Evolutionary conservation across 148 eudicot species (phyloP), one percentile per base, ranked within the genome.

Genomic region (Beta vulgaris): DNA sequence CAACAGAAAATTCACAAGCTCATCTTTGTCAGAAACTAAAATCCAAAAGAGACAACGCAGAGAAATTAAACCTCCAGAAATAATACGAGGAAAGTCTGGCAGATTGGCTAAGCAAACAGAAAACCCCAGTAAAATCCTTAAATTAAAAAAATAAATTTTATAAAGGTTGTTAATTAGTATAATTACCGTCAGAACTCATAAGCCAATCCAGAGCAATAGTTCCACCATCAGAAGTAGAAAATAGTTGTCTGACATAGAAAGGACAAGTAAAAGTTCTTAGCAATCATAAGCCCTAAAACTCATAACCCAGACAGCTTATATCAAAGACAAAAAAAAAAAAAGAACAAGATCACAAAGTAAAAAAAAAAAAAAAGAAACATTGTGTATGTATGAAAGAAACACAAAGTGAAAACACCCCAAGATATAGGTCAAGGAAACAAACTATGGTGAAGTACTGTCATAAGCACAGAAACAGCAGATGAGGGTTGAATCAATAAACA

Each of bases 161-260:
- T 19, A n/a, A 21, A n/a, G 9, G 25, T 2, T 65, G 46, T 39
- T n/a, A 14, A 15, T 42, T 40, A 67, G 70, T 37, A 28, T 14
- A 25, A 42, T 67, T 88, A 94, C 98, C 98, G 81, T 89, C 92
- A 59, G 86, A 86, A 69, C 80, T 85, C 84, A 78, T 39, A 67
- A 94, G 89, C 97, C 98, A 94, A 85, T 94, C 98, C 84, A 94
- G 80, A 74, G 97, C 97, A 81, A 94, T 76, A 15, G 88, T 89
- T 73, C 97, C 98, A 76, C 98, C 96, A 81, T 94, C 97, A 76
- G 93, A 75, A 46, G 91, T 83, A 82, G 76, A 82, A 85, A 91
- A 94, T 73, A 94, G 67, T 83, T 89, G 84, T 78, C 98, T 91
- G 93, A 71, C 70, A 79, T 39, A 12, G 65, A 67, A 35, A 80